Base-by-base conservation (phyloP, 2,329 filamentous ascomycete genomes). In the Apiospora rasikravindrae region DNA sequence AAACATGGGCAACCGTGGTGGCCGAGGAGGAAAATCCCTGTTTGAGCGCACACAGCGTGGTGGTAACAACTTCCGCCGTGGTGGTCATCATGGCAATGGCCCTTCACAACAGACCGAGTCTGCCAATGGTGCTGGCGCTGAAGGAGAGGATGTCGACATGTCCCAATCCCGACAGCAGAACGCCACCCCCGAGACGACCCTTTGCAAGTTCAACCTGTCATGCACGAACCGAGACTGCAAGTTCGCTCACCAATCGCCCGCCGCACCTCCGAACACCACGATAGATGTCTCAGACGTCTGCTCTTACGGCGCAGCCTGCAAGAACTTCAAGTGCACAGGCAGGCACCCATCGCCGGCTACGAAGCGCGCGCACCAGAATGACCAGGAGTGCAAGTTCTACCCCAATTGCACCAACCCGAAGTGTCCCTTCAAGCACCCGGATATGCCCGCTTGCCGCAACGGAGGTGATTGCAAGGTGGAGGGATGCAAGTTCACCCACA, bases 221-320 rank as follows among this genome's bases (percentile, higher is more conserved):
- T 99, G 96, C 85, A 94, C 93, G 51, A 97, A 97, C 83, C 91
- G 90, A 76, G 94, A 97, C 74, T 99, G 96, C 84, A 93, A 92
- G 76, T 99, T 94, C 81, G 96, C 94, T 24, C 96, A 99, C 79
- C 96, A 98, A 84, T 98, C 95, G 22, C 95, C 96, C 1, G 95
- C 93, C 2, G 95, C 96, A 44, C 93, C 94, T 4, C 92, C 92
- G 2, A 93, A 93, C 40, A 89, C 89, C 2, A 88, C 91, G 0
- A 87, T 98, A 72, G 96, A 98, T 81, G 88, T 95, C 76, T 89
- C 87, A 72, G 94, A 97, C 78, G 87, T 88, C 24, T 99, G 96
- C 85, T 89, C 89, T 24, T 98, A 93, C 77, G 96, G 95, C 26
- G 94, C 91, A 2, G 95, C 95, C 11, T 99, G 96, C 90, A 97